Evolutionary conservation across 257 asterid species (phyloP), one percentile per base, ranked within the genome.

Genomic region (Solanum bukasovii): DNA sequence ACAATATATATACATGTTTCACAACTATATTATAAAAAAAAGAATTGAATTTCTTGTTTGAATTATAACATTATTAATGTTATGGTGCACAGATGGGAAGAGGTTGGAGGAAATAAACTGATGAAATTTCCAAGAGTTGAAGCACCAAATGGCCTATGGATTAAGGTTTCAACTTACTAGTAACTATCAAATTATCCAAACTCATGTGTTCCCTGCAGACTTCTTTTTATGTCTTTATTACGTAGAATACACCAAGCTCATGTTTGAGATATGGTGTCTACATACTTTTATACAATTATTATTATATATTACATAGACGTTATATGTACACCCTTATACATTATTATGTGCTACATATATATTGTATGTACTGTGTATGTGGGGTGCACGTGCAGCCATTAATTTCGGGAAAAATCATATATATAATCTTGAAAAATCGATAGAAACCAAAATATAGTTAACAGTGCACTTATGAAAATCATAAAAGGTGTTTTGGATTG

Each of bases 91-190:
- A 96, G 99, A 79, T 95, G 98, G 98, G 94, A 96, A 89, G 98
- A 93, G 89, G 73, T 93, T n/a, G 98, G 94, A 87, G 95, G 90
- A 59, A 91, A 91, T 37, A 90, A 84, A 87, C 92, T 96, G 23
- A 11, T 85, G 73, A 8, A 90, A 75, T 96, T 95, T 77, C 98
- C 99, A 0, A 94, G 98, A 92, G 98, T 96, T 89, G 92, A 91
- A 90, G 98, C 98, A 68, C 96, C 98, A 87, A 91, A 93, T 25
- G 98, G 99, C 3, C 89, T 93, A 52, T 94, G 92, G 78, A 82
- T 93, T 13, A 93, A 89, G 87, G 93, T 96, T 78, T 87, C 33
- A 81, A 90, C 92, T 49, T 71, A 33, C 38, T 29, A 18, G 33
- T 34, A 44, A 44, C 52, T 34, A 0, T n/a, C 35, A 25, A 65